Base-by-base conservation (phyloP, 345 rosid species). In the Dipteronia dyeriana region DNA sequence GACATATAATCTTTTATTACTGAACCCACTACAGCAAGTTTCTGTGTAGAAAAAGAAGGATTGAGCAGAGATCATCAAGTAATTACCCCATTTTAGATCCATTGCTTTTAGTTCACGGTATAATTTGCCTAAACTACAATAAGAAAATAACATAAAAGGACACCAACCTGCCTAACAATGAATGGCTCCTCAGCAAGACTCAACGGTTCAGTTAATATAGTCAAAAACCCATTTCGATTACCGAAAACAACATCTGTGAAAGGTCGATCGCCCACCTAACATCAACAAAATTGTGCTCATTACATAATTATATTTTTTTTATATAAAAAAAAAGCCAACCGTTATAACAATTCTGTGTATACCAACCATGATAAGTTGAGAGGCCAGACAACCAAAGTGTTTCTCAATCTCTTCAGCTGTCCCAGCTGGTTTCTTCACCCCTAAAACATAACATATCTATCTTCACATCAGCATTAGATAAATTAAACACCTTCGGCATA, bases 191-290 rank as follows among this genome's bases (percentile, higher is more conserved):
- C 91, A 43, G 85, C 80, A 70, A 87, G 87, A 85, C 92, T 91
- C 66, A 97, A 73, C 9, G 99, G 99, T 80, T 87, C 91, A 8
- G 94, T 90, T 67, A 96, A 82, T 53, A 94, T 77, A 3, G 99
- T 97, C 66, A 94, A 79, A 84, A 90, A 91, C 26, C 95, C 95
- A 77, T 92, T 94, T 80, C 94, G 87, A 74, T 91, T 97, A 47
- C 99, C 98, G 68, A 73, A 97, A 62, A 92, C 97, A 25, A 92
- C 81, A 75, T 94, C 99, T 10, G 99, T 97, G 76, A 97, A 92
- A 41, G 98, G 98, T 53, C 98, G 87, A 85, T 97, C 98, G 73
- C 99, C 99, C 76, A 97, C 97, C 99, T 97, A 83, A 65, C 59
- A 78, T 22, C 73, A 73, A 71, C 78, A 80, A 47, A 63, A 78